Base-by-base conservation (phyloP, 2,329 filamentous ascomycete genomes). In the Cladosporium sp. region DNA sequence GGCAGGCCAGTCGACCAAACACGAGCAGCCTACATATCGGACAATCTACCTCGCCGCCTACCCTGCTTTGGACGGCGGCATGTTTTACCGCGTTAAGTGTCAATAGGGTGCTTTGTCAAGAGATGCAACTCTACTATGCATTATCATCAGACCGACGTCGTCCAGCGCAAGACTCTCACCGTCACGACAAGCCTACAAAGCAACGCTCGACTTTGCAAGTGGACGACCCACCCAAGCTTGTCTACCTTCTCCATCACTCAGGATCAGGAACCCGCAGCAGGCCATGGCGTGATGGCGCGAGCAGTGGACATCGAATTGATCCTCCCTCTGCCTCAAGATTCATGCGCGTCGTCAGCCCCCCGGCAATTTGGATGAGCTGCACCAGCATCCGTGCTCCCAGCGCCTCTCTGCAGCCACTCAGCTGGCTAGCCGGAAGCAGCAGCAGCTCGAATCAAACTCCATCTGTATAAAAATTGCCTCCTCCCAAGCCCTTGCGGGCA, bases 291-390 rank as follows among this genome's bases (percentile, higher is more conserved):
- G 52, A 55, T 18, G 50, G 3, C 29, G 37, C 16, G 5, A 8
- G n/a, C 40, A 46, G 28, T 31, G 50, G 18, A 28, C 50, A 29
- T 53, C 16, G 52, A 29, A 55, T 55, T 23, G 40, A 29, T 55
- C 26, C 52, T 31, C 26, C 14, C 16, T 18, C 50, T 53, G 21
- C 49, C 50, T 57, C 55, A 57, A 35, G 31, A 57, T 57, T 40
- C 26, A 40, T 59, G 56, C 56, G 56, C 56, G 56, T 59, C 56
- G 56, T 59, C 56, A 59, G 46, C 55, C 55, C 31, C 37, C 56
- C 56, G 56, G 56, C 37, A 59, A 29, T 59, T 59, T 59, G 56
- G 56, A 59, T 59, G 56, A 59, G 56, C 56, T 59, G 56, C 56
- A 59, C n/a, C 35, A 31, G 21, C 56, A 59, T 46, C 56, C 37